Base-by-base conservation (phyloP, 139 green algal species). In the Microglena sp. region DNA sequence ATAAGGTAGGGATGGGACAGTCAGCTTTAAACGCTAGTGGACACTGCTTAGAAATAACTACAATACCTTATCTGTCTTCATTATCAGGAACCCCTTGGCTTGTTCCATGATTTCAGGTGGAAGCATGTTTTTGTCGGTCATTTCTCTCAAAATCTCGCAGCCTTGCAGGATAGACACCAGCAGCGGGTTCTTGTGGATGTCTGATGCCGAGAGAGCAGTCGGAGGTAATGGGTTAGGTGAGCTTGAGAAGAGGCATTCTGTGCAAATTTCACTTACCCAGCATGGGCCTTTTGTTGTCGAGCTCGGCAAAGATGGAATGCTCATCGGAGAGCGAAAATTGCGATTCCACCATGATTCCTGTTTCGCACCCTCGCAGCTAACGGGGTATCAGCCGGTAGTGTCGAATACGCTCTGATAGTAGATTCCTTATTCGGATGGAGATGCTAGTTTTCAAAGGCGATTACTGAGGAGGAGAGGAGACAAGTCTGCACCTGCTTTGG, bases 91-190 rank as follows among this genome's bases (percentile, higher is more conserved):
- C 2, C 69, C 77, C 45, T 74, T 84, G 1, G 50, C 45, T 5
- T 28, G 60, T 11, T 60, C 36, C 7, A 84, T 34, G 2, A 56
- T 50, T 15, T 75, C 67, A 0, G 62, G 26, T 2, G 67, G 71
- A 2, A 80, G 40, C 55, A 78, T 60, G 59, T 27, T 28, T 64
- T 75, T 73, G 0, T 21, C 60, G 2, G 68, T 21, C 58, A 84
- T 58, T 3, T 63, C 60, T 55, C 74, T 78, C 34, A 84, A 60
- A 27, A 73, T 78, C 33, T 80, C 73, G 26, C 74, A 75, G 1
- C 63, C 73, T 33, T 84, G 67, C n/a, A 84, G 45, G 45, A 84
- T 84, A 8, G 70, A 77, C 3, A 80, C 68, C 4, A 84, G 64
- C 44, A 80, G 43, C 0, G 77, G 77, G 56, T 80, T 84, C 60